Evolutionary conservation across 208 protist species (phyloP).

Genomic region (Trichomonas gallinae): DNA sequence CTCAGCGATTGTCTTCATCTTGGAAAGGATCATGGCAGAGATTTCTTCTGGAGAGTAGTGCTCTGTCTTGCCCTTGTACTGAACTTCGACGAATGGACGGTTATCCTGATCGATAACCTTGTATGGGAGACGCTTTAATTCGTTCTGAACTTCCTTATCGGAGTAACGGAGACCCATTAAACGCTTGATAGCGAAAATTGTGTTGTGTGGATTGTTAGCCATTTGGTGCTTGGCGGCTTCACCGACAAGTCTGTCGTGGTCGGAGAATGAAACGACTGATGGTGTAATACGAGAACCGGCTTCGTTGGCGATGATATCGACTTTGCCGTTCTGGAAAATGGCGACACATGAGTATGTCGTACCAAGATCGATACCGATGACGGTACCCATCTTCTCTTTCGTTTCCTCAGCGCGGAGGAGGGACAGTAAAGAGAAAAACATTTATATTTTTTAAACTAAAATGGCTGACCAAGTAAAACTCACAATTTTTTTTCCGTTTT

Average conservation of each 20-base stretch:
- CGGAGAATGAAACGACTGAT: conserved; percentile 92
- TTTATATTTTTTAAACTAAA: not conserved
- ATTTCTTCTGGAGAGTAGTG: conserved; percentile 71
- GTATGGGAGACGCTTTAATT: conserved; percentile 91
- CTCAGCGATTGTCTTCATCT: conserved; percentile 82
- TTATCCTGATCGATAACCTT: conserved; percentile 51
- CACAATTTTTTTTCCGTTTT: not conserved
- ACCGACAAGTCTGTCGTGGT: conserved; percentile 47
- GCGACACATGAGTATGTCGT: conserved; percentile 53
- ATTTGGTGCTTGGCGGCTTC: conserved; percentile 79
- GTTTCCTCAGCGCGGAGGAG: not conserved
- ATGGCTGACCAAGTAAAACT: not conserved
- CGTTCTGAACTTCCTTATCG: conserved; percentile 67
- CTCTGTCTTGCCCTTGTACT: conserved; percentile 61
- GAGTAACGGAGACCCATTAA: conserved; percentile 76
- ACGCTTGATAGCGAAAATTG: conserved; percentile 72
- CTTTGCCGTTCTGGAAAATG: conserved; percentile 46
- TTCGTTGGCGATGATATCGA: conserved; percentile 97
- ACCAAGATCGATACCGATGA: conserved; percentile 55
- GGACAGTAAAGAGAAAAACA: not conserved
- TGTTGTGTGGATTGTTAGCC: conserved; percentile 65
- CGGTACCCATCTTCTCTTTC: conserved; percentile 22
- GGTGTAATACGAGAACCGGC: conserved; percentile 96
- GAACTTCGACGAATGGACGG: conserved; percentile 59
- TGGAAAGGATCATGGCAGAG: conserved; percentile 67